A percentile compares a stretch with the other conserved stretches of the same genome.
These are phyloP conservation scores for Trichaptum fuscoviolaceum DNA, from an alignment of 768 basidiomycete genomes.

Conservation along the genomic window DNA sequence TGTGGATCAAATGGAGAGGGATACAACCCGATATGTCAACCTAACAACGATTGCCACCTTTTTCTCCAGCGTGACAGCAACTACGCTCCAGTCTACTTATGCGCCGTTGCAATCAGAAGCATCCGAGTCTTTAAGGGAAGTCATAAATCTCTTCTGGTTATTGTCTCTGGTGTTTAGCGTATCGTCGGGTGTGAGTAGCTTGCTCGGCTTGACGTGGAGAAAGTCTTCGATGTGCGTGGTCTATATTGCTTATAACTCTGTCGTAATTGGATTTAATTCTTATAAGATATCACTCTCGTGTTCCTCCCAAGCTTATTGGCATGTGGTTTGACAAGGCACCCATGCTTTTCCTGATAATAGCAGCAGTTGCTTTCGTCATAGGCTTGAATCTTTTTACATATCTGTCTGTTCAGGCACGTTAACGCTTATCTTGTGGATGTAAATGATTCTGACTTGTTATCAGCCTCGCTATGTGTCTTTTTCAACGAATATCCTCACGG, in stretches of 20 bases:
- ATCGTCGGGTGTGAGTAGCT: not conserved
- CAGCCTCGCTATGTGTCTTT: not conserved
- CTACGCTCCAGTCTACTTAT: not conserved
- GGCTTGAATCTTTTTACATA: not conserved
- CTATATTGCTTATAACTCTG: not conserved
- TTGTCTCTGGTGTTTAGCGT: not conserved
- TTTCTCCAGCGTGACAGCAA: not conserved
- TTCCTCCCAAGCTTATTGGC: not conserved
- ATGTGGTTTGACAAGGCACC: not conserved
- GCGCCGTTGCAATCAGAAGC: not conserved
- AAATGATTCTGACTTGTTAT: not conserved
- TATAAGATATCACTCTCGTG: not conserved
- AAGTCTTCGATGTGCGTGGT: not conserved
- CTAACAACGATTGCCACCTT: not conserved
- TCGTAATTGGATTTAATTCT: not conserved
- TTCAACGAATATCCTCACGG: not conserved
- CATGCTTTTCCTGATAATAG: not conserved
- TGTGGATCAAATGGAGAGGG: not conserved
- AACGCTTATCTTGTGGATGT: not conserved
- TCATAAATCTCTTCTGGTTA: not conserved
- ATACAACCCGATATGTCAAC: not conserved
- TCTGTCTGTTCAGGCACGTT: not conserved
- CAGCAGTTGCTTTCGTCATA: not conserved
- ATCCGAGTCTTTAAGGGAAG: not conserved
- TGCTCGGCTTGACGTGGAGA: not conserved